Base-by-base conservation (phyloP, 306 rosid species). In the Astragalus membranaceus region DNA sequence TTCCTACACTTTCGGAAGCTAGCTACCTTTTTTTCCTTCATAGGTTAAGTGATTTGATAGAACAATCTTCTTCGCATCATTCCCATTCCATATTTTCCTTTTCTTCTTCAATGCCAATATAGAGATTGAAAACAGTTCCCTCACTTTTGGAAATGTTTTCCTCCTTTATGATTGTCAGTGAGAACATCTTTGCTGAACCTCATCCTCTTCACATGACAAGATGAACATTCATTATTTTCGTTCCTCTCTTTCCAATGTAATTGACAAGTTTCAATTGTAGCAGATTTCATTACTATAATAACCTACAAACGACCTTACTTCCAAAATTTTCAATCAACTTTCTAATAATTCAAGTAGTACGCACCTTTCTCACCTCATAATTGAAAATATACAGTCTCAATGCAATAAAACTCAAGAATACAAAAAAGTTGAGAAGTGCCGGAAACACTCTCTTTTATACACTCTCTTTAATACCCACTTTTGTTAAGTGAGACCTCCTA, bases 41-140 rank as follows among this genome's bases (percentile, higher is more conserved):
- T 74, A 73, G 84, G 79, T 64, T 59, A 67, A 66, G 36, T 69
- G 82, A 81, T 68, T 77, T 72, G 82, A 85, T 67, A 48, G 75
- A 74, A 79, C 85, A 67, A 57, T 20, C 23, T 20, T 65, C 70
- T 67, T 61, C 12, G 48, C 17, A 60, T 66, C 75, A 77, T 79
- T 81, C 86, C 67, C 67, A 63, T 72, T 64, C 73, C 67, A 39
- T 59, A 44, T 75, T 69, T 30, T 41, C 74, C 52, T 63, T 75
- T 72, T 50, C 71, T n/a, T 61, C 76, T 69, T 64, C 76, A 3
- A 44, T 23, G 35, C 78, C 23, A 54, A 43, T 51, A 70, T 51
- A 76, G 67, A 67, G 49, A 57, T 71, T 29, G 39, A 70, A 50
- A 70, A 46, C 51, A 46, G 81, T 76, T 67, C 66, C 52, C 0